phyloP scores from a whole-genome alignment of 2,329 filamentous ascomycete species.

The Fusarium palustre region DNA sequence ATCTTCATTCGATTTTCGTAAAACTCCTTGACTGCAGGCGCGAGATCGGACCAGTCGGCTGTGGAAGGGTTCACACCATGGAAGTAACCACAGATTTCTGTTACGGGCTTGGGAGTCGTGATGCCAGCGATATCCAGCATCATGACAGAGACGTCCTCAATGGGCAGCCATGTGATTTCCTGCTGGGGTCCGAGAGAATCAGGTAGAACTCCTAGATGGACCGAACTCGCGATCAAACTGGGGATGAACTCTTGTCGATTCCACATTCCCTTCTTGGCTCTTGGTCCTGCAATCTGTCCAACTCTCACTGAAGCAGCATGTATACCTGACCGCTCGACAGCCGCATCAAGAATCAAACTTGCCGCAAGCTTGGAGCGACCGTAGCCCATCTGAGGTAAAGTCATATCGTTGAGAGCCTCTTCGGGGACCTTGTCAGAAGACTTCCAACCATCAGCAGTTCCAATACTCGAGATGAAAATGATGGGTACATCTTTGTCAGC shows the following conservation, averaged over 20 bases:
- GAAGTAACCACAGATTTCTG: slow-evolving; percentile 5
- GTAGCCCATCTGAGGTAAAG: neutral
- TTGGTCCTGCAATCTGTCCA: slow-evolving; percentile 10
- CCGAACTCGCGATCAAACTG: slow-evolving; percentile 9
- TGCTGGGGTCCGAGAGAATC: neutral
- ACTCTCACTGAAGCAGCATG: neutral
- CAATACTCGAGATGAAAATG: neutral
- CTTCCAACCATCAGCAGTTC: neutral
- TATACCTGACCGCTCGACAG: fast-evolving
- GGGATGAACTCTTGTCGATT: slow-evolving; percentile 13
- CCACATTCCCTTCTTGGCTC: neutral
- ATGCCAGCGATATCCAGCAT: slow-evolving; percentile 2
- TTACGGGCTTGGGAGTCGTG: fast-evolving
- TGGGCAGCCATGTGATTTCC: neutral
- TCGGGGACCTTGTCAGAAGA: neutral
- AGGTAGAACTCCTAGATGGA: neutral
- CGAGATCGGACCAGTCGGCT: neutral
- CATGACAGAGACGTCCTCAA: neutral
- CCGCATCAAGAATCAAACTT: neutral
- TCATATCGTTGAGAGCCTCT: neutral
- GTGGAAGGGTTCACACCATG: slow-evolving; percentile 3
- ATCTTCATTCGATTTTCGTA: neutral
- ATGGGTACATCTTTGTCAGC: neutral
- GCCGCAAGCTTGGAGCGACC: slow-evolving; percentile 1
- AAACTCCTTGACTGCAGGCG: neutral